These are phyloP conservation scores for Heliamphora pulchella DNA, from an alignment of 179 eudicot genomes.

Conservation along the genomic window DNA sequence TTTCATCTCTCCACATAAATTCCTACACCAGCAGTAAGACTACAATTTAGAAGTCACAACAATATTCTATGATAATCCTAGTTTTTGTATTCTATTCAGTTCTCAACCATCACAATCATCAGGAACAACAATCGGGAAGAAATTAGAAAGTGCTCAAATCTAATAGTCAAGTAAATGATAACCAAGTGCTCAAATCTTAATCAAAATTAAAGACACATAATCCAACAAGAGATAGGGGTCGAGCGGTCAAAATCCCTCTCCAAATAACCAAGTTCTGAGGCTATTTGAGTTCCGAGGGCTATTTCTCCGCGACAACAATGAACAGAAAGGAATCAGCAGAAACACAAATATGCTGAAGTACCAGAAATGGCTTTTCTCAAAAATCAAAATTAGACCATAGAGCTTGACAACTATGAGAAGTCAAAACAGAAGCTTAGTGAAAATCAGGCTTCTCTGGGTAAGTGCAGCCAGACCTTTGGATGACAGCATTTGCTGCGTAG, in stretches of 20 bases:
- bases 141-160: too few relatives aligned
- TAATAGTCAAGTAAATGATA: too few relatives aligned
- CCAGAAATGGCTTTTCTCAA: slow-evolving; percentile 10
- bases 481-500: slow-evolving; percentile 78
- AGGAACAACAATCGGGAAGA: too few relatives aligned
- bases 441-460: slow-evolving; percentile 90
- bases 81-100: too few relatives aligned
- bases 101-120: too few relatives aligned
- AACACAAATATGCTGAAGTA: neutral
- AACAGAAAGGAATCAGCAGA: neutral
- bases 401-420: neutral
- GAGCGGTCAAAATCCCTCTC: neutral
- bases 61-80: too few relatives aligned
- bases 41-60: too few relatives aligned
- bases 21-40: too few relatives aligned
- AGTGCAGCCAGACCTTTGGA: slow-evolving; percentile 95
- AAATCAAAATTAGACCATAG: slow-evolving; percentile 13
- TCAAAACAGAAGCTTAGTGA: slow-evolving; percentile 20
- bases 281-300: neutral
- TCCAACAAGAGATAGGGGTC: neutral
- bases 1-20: too few relatives aligned
- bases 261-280: too few relatives aligned
- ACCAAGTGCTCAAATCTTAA: neutral
- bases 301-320: slow-evolving; percentile 2
- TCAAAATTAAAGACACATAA: neutral